Evolutionary conservation across 805 yeast species (phyloP).

Genomic region (Candida argentea): DNA sequence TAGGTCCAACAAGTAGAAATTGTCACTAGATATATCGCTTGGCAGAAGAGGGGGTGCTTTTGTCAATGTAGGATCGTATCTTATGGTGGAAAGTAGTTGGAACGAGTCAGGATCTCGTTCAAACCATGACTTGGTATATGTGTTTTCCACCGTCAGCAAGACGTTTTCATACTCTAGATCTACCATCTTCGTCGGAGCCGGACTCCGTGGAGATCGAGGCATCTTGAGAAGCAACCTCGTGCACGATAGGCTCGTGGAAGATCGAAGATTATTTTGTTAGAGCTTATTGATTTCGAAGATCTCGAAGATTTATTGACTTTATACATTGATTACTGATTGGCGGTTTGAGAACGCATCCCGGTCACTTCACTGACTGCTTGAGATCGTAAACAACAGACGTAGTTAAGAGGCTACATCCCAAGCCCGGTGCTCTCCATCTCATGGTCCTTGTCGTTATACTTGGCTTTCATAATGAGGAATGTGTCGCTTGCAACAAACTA

Average conservation of each 20-base stretch:
- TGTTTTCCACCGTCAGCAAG: slow-evolving; percentile 1
- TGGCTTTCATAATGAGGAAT: not conserved
- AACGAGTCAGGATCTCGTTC: slow-evolving; percentile 23
- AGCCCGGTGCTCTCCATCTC: not conserved
- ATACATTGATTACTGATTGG: too few species aligned
- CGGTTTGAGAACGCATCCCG: too few species aligned
- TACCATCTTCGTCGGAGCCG: not conserved
- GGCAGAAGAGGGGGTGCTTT: slow-evolving; percentile 15
- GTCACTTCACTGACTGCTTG: too few species aligned
- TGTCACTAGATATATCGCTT: slow-evolving; percentile 14
- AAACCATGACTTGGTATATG: slow-evolving; percentile 4
- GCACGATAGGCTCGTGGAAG: too few species aligned
- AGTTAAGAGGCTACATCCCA: too few species aligned
- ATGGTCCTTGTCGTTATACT: not conserved
- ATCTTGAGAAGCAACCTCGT: too few species aligned
- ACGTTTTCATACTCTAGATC: not conserved
- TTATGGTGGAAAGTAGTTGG: slow-evolving; percentile 56
- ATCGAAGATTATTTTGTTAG: too few species aligned
- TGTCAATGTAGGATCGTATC: slow-evolving; percentile 60
- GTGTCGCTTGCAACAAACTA: too few species aligned
- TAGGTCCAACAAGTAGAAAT: slow-evolving; percentile 53
- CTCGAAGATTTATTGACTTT: too few species aligned
- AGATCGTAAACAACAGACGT: too few species aligned
- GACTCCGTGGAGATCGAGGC: not conserved
- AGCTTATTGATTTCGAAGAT: too few species aligned